Evolutionary conservation across 352 stramenopile genomes (phyloP), one percentile per base, ranked within the genome.

Genomic region (Globisporangium canariense): DNA sequence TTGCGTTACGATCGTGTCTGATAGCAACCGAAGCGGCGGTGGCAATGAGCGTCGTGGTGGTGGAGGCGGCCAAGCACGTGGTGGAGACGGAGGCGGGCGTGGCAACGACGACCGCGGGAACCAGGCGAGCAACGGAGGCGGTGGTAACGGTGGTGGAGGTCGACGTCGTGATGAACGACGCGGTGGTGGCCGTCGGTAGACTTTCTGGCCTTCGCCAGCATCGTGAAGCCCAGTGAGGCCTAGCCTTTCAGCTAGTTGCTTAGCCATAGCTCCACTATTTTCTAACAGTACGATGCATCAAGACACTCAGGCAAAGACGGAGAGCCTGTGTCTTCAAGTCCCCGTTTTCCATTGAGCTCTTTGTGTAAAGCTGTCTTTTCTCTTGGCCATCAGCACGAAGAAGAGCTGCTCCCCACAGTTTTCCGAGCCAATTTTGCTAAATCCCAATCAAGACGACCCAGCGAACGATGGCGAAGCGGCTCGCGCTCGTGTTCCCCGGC

Each of bases 401-500:
- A 58, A 28, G 25, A 28, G 25, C 25, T 28, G 52, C 32, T 58
- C 18, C 10, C 40, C 25, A 45, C 25, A n/a, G 20, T 64, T 50
- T 50, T 34, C 16, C n/a, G 22, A 47, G 20, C 22, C 28, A 38
- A 45, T 28, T 28, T 58, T 41, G 36, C 36, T 11, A 41, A 41
- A 41, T 41, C 5, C 25, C 2, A 46, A 43, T 47, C 20, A 28
- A 22, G 4, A 51, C 41, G 49, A 46, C 28, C 54, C 25, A 36
- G 38, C 3, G 3, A 18, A 28, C 8, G n/a, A 69, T 68, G 61
- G 55, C 73, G 32, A 76, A 68, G 60, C 76, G 71, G 34, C 65
- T 83, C 45, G 83, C 78, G 64, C 82, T 94, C 34, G 80, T 92
- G 68, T 96, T 95, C 70, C 87, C 88, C 18, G 88, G 88, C 0